Evolutionary conservation across 2,329 filamentous ascomycete genomes (phyloP).

Genomic region (Beauveria bassiana): DNA sequence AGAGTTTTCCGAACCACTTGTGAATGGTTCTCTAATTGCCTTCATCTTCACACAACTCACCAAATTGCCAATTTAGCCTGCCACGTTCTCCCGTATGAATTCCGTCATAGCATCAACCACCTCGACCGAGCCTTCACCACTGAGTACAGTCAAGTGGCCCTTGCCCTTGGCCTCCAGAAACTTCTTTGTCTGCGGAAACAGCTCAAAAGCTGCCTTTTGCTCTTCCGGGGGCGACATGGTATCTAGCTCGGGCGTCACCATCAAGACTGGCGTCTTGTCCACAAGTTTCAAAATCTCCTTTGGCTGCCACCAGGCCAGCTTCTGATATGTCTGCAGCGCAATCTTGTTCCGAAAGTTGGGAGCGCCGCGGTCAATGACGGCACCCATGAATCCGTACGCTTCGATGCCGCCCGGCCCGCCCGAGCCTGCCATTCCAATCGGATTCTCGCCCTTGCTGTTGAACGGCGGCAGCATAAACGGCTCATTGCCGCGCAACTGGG

Average conservation of each 20-base stretch:
- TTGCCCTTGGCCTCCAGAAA: not conserved
- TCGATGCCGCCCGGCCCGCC: conserved; percentile 11
- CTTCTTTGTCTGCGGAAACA: conserved; percentile 40
- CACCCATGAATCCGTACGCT: conserved; percentile 17
- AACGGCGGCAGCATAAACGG: conserved; percentile 29
- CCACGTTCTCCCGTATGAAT: not conserved
- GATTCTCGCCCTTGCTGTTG: conserved; percentile 28
- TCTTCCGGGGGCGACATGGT: conserved; percentile 24
- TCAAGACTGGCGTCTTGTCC: conserved; percentile 18
- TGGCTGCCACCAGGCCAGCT: conserved; percentile 18
- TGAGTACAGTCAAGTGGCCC: not conserved
- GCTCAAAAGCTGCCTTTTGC: conserved; percentile 11
- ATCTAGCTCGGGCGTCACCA: conserved; percentile 22
- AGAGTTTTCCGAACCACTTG: too few relatives aligned
- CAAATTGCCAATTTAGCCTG: not conserved
- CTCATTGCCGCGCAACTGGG: conserved; percentile 29
- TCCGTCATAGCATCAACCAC: not conserved
- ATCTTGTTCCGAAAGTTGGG: conserved; percentile 20
- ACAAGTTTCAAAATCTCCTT: conserved; percentile 15
- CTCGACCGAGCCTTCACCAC: not conserved
- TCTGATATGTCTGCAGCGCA: conserved; percentile 21
- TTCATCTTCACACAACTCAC: not conserved
- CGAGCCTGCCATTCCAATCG: conserved; percentile 23
- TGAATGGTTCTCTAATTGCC: too few relatives aligned
- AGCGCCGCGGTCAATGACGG: conserved; percentile 12